Evolutionary conservation across 331 rosid species (phyloP).

Genomic region (Rhamnella rubrinervis): DNA sequence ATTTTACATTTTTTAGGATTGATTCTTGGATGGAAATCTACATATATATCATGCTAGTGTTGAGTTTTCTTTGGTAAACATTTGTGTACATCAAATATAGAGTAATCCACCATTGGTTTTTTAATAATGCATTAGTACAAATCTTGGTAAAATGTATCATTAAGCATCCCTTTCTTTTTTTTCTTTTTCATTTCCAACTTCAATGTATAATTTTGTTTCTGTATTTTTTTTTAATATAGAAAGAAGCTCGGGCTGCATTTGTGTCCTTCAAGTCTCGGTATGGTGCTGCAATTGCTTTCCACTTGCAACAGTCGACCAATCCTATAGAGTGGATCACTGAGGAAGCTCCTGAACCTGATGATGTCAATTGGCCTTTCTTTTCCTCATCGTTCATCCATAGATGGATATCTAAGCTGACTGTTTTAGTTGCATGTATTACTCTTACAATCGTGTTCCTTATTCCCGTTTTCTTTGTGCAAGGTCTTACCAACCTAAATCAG

Average conservation of each 20-base stretch:
- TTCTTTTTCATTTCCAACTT: not conserved
- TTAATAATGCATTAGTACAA: not conserved
- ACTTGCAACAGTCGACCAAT: constrained; percentile 73
- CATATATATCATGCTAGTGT: not conserved
- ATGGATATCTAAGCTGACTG: constrained; percentile 91
- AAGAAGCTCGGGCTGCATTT: constrained; percentile 91
- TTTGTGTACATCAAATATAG: too few relatives aligned
- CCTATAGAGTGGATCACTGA: constrained; percentile 85
- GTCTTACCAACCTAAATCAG: constrained; percentile 81
- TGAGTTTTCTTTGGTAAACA: too few relatives aligned
- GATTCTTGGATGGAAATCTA: not conserved
- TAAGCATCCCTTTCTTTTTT: not conserved
- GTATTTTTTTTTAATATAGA: constrained; percentile 24
- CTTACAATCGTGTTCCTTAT: constrained; percentile 70
- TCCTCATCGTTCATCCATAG: constrained; percentile 71
- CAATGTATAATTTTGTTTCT: not conserved
- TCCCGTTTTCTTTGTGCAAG: constrained; percentile 87
- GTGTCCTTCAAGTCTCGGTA: constrained; percentile 81
- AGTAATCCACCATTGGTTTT: not conserved
- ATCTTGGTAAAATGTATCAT: not conserved
- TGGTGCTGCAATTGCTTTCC: constrained; percentile 76
- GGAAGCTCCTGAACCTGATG: constrained; percentile 85
- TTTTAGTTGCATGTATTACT: constrained; percentile 48
- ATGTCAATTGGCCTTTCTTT: constrained; percentile 97
- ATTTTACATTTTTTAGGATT: not conserved